These are phyloP conservation scores for Prunus yedoensis DNA, from an alignment of 331 rosid species.

Conservation along the genomic window DNA sequence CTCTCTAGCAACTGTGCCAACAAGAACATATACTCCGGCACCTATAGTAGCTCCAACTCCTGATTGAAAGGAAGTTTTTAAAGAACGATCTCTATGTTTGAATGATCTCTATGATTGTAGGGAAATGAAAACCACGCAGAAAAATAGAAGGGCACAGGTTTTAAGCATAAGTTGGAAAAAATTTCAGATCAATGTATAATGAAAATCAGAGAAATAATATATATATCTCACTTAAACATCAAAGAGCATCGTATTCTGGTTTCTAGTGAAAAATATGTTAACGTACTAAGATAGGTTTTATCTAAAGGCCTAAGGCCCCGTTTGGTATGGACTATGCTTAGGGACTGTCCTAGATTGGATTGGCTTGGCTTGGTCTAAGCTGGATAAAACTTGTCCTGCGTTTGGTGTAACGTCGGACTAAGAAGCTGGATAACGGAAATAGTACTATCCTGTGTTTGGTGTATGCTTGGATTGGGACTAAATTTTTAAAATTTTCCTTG, in stretches of 20 bases:
- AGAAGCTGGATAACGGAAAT: too few species aligned
- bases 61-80: conserved; percentile 24
- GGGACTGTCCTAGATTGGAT: too few species aligned
- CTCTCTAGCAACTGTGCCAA: conserved; percentile 83
- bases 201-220: not conserved
- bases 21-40: conserved; percentile 82
- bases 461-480: too few species aligned
- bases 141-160: not conserved
- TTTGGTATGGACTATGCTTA: too few species aligned
- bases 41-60: conserved; percentile 89
- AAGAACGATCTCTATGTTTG: not conserved
- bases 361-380: too few species aligned
- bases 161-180: not conserved
- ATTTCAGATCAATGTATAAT: not conserved
- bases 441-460: too few species aligned
- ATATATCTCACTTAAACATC: not conserved
- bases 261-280: not conserved
- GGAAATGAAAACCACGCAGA: not conserved
- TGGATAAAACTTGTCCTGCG: too few species aligned
- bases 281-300: not conserved
- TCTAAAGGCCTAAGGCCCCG: not conserved
- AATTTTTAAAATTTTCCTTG: too few species aligned
- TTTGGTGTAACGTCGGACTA: too few species aligned
- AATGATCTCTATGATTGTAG: not conserved
- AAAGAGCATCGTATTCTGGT: too few species aligned